Percentiles rank a stretch among this genome's conserved stretches.
Evolutionary conservation across 805 yeast genomes (phyloP).

Genomic region (Ogataea zsoltii): DNA sequence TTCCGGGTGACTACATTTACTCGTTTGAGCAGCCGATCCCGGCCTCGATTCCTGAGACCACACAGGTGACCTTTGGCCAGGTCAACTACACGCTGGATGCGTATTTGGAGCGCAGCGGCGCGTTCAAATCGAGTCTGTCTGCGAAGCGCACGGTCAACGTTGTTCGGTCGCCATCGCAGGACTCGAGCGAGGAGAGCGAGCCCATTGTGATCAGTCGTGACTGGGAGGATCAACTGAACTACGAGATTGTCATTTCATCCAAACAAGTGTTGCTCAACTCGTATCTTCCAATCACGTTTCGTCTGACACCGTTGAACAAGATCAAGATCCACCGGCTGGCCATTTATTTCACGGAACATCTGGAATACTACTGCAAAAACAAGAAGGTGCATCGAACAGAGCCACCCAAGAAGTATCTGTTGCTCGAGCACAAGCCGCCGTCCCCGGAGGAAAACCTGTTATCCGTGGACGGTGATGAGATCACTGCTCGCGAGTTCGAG

Average conservation of each 20-base stretch:
- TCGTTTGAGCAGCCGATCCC: slow-evolving; percentile 89
- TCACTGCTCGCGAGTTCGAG: slow-evolving; percentile 77
- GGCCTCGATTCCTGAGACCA: slow-evolving; percentile 78
- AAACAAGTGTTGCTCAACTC: slow-evolving; percentile 85
- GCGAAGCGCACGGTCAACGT: slow-evolving; percentile 66
- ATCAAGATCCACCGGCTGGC: slow-evolving; percentile 84
- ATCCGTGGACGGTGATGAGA: slow-evolving; percentile 46
- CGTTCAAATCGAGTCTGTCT: slow-evolving; percentile 75
- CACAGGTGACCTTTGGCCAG: slow-evolving; percentile 76
- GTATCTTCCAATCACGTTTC: slow-evolving; percentile 78
- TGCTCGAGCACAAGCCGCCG: slow-evolving; percentile 77
- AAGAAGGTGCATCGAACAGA: slow-evolving; percentile 91
- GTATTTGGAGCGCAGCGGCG: slow-evolving; percentile 70
- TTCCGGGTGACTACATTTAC: slow-evolving; percentile 90
- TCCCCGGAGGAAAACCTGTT: slow-evolving; percentile 49
- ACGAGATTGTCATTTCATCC: slow-evolving; percentile 89
- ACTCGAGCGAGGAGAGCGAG: slow-evolving; percentile 83
- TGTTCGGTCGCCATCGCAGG: slow-evolving; percentile 75
- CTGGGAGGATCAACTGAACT: slow-evolving; percentile 91
- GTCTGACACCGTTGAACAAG: slow-evolving; percentile 84
- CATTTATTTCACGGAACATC: slow-evolving; percentile 81
- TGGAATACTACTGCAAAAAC: slow-evolving; percentile 85
- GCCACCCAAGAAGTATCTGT: slow-evolving; percentile 76
- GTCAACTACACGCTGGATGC: slow-evolving; percentile 74
- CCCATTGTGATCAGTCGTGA: slow-evolving; percentile 88